Percentiles rank a stretch among this genome's conserved stretches.
These are phyloP conservation scores for Cantharellus anzutake DNA, from an alignment of 768 basidiomycete genomes.

Conservation along the genomic window DNA sequence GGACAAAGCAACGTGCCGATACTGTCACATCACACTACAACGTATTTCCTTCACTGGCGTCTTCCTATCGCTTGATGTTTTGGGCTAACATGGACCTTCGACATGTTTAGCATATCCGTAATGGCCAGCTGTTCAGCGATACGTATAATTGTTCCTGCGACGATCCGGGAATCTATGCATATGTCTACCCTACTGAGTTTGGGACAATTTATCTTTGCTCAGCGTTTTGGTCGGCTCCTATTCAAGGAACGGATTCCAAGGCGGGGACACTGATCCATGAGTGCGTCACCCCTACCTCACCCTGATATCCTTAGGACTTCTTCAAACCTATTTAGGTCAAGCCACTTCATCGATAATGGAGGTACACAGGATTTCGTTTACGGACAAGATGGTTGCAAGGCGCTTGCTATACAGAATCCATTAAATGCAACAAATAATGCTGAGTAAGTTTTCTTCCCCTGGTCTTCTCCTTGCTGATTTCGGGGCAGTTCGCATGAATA, in stretches of 20 bases:
- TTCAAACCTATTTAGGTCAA: background rate
- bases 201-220: slow-evolving; percentile 4
- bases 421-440: slow-evolving; percentile 3
- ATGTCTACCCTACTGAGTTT: slow-evolving; percentile 5
- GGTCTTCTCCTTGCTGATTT: background rate
- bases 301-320: no score
- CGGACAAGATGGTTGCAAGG: slow-evolving; percentile 2
- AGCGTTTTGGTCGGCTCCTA: slow-evolving; percentile 7
- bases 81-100: no score
- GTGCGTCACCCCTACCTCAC: no score
- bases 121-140: background rate
- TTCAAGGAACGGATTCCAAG: slow-evolving; percentile 8
- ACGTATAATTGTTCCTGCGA: slow-evolving; percentile 8
- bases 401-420: slow-evolving; percentile 1
- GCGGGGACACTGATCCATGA: slow-evolving; percentile 9
- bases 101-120: background rate
- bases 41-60: no score
- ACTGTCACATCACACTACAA: background rate
- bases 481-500: background rate
- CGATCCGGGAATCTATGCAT: slow-evolving; percentile 6
- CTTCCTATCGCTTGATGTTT: no score
- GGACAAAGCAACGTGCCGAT: background rate
- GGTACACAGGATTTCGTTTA: slow-evolving; percentile 4
- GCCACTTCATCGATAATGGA: slow-evolving; percentile 8
- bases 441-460: background rate